Evolutionary conservation across 2,329 filamentous ascomycete species (phyloP).

Genomic region (Phialocephala sp.): DNA sequence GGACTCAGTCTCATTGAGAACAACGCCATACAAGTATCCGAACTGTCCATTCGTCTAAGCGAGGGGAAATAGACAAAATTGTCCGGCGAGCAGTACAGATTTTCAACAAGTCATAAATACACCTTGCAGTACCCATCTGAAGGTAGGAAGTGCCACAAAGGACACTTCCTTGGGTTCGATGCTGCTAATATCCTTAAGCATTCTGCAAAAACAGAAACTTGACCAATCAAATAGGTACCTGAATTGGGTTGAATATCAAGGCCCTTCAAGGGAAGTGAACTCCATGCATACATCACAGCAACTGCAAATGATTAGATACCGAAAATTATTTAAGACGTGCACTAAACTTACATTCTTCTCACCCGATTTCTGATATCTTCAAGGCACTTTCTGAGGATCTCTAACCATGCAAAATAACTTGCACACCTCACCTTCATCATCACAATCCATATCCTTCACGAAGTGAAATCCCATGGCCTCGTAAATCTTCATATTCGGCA

Average conservation of each 20-base stretch:
- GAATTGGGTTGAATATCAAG: background rate
- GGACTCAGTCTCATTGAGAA: background rate
- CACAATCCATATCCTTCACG: constrained; percentile 68
- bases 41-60: background rate
- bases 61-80: too few species aligned
- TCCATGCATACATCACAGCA: background rate
- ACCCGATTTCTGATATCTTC: background rate
- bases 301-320: background rate
- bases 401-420: constrained; percentile 57
- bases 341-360: background rate
- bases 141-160: too few species aligned
- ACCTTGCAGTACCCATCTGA: too few species aligned
- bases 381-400: constrained; percentile 42
- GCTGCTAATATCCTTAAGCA: too few species aligned
- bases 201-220: too few species aligned
- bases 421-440: constrained; percentile 63
- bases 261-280: background rate
- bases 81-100: too few species aligned
- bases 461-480: constrained; percentile 71
- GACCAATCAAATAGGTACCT: too few species aligned
- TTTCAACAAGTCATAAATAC: too few species aligned
- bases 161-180: too few species aligned
- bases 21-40: background rate
- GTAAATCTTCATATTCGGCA: constrained; percentile 75
- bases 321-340: background rate